Evolutionary conservation across 768 basidiomycete species (phyloP), one percentile per base, ranked within the genome.

Genomic region (Filobasidium floriforme): DNA sequence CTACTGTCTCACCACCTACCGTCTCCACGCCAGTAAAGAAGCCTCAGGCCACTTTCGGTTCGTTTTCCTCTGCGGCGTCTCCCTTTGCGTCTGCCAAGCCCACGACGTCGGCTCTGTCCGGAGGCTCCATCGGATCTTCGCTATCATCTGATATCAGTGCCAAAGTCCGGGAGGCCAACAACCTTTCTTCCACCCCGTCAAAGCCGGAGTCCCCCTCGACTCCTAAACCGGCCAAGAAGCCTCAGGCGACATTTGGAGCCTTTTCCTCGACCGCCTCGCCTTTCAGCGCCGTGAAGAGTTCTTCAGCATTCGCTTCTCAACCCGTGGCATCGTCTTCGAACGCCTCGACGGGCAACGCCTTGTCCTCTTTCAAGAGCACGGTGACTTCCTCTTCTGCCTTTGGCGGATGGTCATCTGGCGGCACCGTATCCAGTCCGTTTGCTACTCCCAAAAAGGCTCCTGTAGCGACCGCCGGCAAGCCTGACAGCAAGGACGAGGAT

Each of bases 361-460:
- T 60, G 10, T 55, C 62, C 11, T 51, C 67, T 6, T 68, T 62
- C 52, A 57, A 46, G 24, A 37, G 29, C n/a, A 43, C 62, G 29
- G 24, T 29, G 5, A 24, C 41, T 3, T 60, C 63, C 2, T 37
- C 65, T 22, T 66, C 65, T 4, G 60, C 61, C 14, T 60, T 29
- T 73, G 72, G 22, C 72, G 73, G 11, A 75, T 75, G 32, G 76
- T 74, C 15, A 71, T 61, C 18, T 76, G 74, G 63, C 73, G 73
- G 1, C 61, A 62, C 10, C 69, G 70, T 12, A 65, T 24, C 71
- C 10, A 72, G 70, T 46, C 72, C 75, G 0, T 78, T 77, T 65
- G 72, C 73, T 9, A 66, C 67, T 3, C 67, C 44, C 22, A 62
- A 60, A 4, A 78, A 76, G 49, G 9, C 22, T 5, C 49, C 60